Evolutionary conservation across 495 filamentous ascomycete genomes (phyloP).

Genomic region (Immersiella caudata): DNA sequence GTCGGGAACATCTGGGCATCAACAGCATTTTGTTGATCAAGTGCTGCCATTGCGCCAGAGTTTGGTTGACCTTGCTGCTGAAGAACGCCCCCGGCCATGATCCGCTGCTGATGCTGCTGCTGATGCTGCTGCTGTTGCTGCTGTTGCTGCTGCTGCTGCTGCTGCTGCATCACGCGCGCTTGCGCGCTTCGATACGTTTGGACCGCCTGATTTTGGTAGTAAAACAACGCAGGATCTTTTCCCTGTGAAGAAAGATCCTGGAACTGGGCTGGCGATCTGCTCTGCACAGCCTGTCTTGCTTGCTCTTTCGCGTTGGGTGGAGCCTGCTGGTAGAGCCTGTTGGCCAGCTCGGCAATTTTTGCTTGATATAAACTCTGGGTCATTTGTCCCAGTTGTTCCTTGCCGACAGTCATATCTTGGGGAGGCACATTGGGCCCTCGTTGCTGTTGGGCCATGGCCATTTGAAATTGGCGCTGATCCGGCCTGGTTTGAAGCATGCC

Average conservation of each 20-base stretch:
- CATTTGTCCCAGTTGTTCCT: not conserved
- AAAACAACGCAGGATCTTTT: constrained; percentile 46
- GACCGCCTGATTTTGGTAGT: constrained; percentile 47
- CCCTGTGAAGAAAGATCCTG: constrained; percentile 38
- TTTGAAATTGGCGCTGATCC: constrained; percentile 43
- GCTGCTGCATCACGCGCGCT: constrained; percentile 28
- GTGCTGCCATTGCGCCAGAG: constrained; percentile 36
- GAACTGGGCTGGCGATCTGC: constrained; percentile 29
- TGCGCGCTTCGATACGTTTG: constrained; percentile 15
- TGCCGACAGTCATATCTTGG: not conserved
- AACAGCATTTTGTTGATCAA: constrained; percentile 34
- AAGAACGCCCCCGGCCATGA: constrained; percentile 29
- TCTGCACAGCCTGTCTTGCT: constrained; percentile 37
- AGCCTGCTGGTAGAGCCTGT: constrained; percentile 27
- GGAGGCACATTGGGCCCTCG: not conserved
- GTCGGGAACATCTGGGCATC: constrained; percentile 44
- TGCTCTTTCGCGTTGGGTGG: constrained; percentile 38
- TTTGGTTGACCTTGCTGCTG: constrained; percentile 44
- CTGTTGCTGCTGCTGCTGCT: constrained; percentile 17
- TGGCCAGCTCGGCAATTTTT: constrained; percentile 35
- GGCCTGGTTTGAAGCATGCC: constrained; percentile 28
- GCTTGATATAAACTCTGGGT: not conserved
- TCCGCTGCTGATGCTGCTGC: constrained; percentile 14
- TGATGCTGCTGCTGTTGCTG: constrained; percentile 23
- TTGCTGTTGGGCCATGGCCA: constrained; percentile 38